Evolutionary conservation across 2,329 filamentous ascomycete genomes (phyloP).

Genomic region (Fusarium concolor): DNA sequence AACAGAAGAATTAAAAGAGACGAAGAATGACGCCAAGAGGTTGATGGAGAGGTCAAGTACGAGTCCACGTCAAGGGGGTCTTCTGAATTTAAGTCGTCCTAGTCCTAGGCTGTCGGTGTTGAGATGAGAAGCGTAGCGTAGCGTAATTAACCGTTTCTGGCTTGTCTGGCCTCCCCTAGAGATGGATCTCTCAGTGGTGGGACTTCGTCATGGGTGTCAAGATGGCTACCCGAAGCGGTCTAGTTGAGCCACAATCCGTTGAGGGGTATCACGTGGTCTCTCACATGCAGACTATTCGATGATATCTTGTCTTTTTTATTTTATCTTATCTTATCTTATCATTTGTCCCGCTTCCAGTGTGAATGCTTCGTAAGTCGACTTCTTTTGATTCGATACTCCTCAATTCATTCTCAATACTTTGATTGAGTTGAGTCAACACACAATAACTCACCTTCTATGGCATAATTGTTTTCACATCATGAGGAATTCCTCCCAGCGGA

Average conservation of each 20-base stretch:
- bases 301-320: background rate
- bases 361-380: slow-evolving; percentile 8
- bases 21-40: slow-evolving; percentile 16
- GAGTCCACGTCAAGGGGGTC: slow-evolving; percentile 34
- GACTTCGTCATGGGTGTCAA: slow-evolving; percentile 48
- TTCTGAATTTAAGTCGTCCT: slow-evolving; percentile 27
- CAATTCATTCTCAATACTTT: no score
- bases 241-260: slow-evolving; percentile 37
- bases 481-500: slow-evolving; percentile 50
- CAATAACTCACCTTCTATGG: slow-evolving; percentile 36
- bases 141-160: slow-evolving; percentile 47
- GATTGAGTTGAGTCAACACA: slow-evolving; percentile 2
- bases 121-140: slow-evolving; percentile 31
- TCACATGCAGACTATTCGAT: slow-evolving; percentile 44
- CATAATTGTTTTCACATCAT: slow-evolving; percentile 44
- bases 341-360: slow-evolving; percentile 13
- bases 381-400: background rate
- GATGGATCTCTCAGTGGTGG: slow-evolving; percentile 43
- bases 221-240: slow-evolving; percentile 43
- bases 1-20: slow-evolving; percentile 5
- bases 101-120: slow-evolving; percentile 26
- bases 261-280: slow-evolving; percentile 35
- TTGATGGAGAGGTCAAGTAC: slow-evolving; percentile 10
- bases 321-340: slow-evolving; percentile 20
- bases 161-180: slow-evolving; percentile 45